Percentiles rank a stretch among this genome's conserved stretches.
These are phyloP conservation scores for Eremochloa ophiuroides DNA, from an alignment of 176 grass and related monocot genomes.

Conservation along the genomic window DNA sequence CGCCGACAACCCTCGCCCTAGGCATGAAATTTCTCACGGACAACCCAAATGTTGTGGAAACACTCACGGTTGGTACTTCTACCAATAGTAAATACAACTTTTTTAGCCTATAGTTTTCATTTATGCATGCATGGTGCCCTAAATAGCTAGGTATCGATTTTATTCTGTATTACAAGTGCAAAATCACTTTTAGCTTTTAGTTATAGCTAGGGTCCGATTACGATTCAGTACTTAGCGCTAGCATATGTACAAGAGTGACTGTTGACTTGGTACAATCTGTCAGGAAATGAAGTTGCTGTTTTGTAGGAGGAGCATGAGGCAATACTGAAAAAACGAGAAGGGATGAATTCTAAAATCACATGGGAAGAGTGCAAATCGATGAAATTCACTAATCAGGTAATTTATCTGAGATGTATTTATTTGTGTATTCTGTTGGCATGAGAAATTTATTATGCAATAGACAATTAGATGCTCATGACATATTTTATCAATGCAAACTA, in stretches of 20 bases:
- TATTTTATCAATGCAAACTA: not conserved
- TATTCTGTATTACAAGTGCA: not conserved
- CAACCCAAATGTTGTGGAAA: not conserved
- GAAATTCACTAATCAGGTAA: conserved; percentile 6
- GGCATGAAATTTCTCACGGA: not conserved
- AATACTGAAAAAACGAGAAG: not conserved
- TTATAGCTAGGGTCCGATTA: not conserved
- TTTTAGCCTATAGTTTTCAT: too few relatives aligned
- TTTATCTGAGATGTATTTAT: not conserved
- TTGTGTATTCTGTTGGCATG: not conserved
- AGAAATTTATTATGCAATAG: not conserved
- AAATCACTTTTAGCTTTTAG: not conserved
- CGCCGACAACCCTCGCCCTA: not conserved
- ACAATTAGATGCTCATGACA: not conserved
- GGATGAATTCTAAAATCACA: not conserved
- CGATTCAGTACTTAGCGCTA: not conserved
- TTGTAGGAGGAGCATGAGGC: not conserved
- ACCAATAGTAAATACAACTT: not conserved
- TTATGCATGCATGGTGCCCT: not conserved
- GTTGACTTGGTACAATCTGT: not conserved
- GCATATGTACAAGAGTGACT: not conserved
- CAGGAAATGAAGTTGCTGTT: not conserved
- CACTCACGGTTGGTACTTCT: not conserved
- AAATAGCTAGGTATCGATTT: not conserved
- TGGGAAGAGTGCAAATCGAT: not conserved